Evolutionary conservation across 768 basidiomycete species (phyloP).

Genomic region (Dendrothele bispora): DNA sequence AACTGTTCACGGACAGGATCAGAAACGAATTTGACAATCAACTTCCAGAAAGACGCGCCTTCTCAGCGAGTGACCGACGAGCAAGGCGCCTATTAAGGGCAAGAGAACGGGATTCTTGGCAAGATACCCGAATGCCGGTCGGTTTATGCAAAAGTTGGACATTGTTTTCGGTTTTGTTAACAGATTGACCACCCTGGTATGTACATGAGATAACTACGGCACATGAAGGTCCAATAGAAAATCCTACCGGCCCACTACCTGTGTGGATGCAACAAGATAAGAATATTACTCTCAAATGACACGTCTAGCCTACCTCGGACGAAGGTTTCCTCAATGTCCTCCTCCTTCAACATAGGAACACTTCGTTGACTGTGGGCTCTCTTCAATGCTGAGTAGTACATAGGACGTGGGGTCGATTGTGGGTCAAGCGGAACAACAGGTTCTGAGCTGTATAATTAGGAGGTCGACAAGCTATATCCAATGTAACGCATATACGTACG

Average conservation of each 20-base stretch:
- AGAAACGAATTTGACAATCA: constrained; percentile 18
- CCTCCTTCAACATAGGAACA: constrained; percentile 69
- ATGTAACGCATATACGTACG: constrained; percentile 22
- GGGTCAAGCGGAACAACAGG: constrained; percentile 27
- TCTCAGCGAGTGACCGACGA: constrained; percentile 69
- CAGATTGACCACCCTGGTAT: constrained; percentile 83
- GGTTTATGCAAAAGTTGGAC: constrained; percentile 90
- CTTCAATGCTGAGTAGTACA: constrained; percentile 71
- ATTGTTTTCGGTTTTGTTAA: constrained; percentile 93
- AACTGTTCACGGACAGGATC: constrained; percentile 45
- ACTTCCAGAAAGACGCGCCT: constrained; percentile 66
- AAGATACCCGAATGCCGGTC: constrained; percentile 81
- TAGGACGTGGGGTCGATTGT: constrained; percentile 22
- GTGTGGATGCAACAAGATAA: constrained; percentile 8
- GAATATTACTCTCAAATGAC: neutral
- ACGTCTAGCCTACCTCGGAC: constrained; percentile 62
- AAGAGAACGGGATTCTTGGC: constrained; percentile 87
- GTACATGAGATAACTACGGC: constrained; percentile 24
- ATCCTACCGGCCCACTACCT: constrained; percentile 81
- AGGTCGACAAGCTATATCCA: constrained; percentile 25
- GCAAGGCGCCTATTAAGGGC: constrained; percentile 78
- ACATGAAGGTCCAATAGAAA: constrained; percentile 16
- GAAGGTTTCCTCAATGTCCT: constrained; percentile 85
- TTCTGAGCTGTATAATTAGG: constrained; percentile 20
- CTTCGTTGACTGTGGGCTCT: constrained; percentile 63